Evolutionary conservation across 2,329 filamentous ascomycete genomes (phyloP).

Genomic region (Thielaviopsis cerberus): DNA sequence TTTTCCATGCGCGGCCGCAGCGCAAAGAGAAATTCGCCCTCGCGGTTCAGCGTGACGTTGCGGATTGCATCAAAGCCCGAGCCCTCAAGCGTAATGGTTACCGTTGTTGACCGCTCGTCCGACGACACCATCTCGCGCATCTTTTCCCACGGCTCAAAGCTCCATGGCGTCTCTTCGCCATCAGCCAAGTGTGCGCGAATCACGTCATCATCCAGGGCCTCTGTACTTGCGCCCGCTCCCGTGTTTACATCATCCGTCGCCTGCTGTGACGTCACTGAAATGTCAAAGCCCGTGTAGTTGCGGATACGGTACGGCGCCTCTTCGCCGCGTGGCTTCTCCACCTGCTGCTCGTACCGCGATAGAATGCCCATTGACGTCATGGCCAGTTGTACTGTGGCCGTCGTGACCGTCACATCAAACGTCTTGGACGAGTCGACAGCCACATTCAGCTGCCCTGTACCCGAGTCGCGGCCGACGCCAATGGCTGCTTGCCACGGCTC

Average conservation of each 20-base stretch:
- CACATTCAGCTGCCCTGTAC: slow-evolving; percentile 59
- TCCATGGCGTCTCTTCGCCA: slow-evolving; percentile 83
- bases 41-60: slow-evolving; percentile 77
- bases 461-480: slow-evolving; percentile 61
- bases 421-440: slow-evolving; percentile 78
- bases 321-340: slow-evolving; percentile 78
- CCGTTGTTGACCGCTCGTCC: slow-evolving; percentile 60
- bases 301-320: slow-evolving; percentile 87
- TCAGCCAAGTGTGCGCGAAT: slow-evolving; percentile 64
- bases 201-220: slow-evolving; percentile 26
- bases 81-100: slow-evolving; percentile 70
- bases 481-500: slow-evolving; percentile 95
- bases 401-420: slow-evolving; percentile 82
- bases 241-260: slow-evolving; percentile 21
- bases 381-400: slow-evolving; percentile 77
- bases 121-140: slow-evolving; percentile 84
- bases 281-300: slow-evolving; percentile 87
- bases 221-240: neutral
- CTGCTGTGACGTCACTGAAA: slow-evolving; percentile 51
- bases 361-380: slow-evolving; percentile 89
- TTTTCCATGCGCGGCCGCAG: slow-evolving; percentile 73
- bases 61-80: slow-evolving; percentile 85
- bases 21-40: slow-evolving; percentile 81
- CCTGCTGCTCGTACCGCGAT: slow-evolving; percentile 61
- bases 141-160: slow-evolving; percentile 90